Evolutionary conservation across 768 basidiomycete genomes (phyloP).

Genomic region (Mrakia blollopis): DNA sequence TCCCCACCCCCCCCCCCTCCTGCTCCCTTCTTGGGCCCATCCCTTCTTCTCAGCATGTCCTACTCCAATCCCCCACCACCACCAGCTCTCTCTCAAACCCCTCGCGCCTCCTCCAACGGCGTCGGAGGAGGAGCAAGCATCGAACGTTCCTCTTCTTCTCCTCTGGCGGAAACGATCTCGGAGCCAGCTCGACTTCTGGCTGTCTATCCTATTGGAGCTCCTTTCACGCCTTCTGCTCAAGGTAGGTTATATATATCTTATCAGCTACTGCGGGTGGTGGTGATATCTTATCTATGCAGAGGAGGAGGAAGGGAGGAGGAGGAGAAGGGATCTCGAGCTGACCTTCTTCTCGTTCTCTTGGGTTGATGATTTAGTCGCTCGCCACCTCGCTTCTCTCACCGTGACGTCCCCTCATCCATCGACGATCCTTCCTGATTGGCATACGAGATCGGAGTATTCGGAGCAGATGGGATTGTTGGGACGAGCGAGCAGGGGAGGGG

Average conservation of each 20-base stretch:
- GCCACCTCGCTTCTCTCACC: conserved; percentile 20
- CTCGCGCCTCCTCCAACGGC: too few relatives aligned
- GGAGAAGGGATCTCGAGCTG: neutral
- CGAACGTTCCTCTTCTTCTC: neutral
- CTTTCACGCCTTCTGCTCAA: conserved; percentile 16
- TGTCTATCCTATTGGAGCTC: conserved; percentile 25
- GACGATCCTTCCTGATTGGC: conserved; percentile 16
- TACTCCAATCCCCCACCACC: neutral
- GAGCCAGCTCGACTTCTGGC: conserved; percentile 29
- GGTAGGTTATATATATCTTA: conserved; percentile 10
- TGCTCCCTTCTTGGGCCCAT: neutral
- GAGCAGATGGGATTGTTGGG: conserved; percentile 9
- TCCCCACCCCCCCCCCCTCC: neutral
- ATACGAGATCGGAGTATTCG: neutral
- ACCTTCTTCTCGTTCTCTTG: neutral
- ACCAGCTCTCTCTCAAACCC: neutral
- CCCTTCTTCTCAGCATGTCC: neutral
- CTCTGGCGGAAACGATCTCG: conserved; percentile 18
- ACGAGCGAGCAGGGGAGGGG: neutral
- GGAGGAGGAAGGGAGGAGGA: too few relatives aligned
- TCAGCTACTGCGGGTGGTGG: neutral
- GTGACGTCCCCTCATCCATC: conserved; percentile 12
- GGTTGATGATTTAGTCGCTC: conserved; percentile 22
- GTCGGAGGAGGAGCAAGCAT: too few relatives aligned
- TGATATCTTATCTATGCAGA: neutral